Conservation (phyloP, 2,329 filamentous ascomycete genomes). For the Massarina eburnea region DNA sequence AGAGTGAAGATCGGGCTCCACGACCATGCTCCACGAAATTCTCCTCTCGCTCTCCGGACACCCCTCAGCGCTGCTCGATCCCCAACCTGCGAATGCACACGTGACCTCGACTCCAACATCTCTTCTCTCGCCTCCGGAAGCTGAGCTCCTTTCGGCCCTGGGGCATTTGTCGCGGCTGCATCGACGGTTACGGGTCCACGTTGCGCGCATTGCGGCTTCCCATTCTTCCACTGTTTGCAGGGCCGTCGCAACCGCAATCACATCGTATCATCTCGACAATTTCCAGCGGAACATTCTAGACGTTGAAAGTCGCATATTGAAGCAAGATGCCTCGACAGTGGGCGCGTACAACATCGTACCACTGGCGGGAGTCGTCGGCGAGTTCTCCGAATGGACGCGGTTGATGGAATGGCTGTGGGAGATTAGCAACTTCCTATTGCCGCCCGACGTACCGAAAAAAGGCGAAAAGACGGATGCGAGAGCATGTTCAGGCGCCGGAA, state of each 20-base stretch:
- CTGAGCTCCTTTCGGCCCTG: conserved; percentile 75
- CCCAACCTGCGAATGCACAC: conserved; percentile 44
- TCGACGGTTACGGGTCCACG: conserved; percentile 67
- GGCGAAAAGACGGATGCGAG: conserved; percentile 14
- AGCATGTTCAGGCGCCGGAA: conserved; percentile 64
- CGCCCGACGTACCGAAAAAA: conserved; percentile 24
- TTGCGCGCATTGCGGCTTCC: conserved; percentile 65
- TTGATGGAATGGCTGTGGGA: conserved; percentile 85
- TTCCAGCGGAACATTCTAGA: conserved; percentile 85
- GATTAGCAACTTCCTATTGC: conserved; percentile 68
- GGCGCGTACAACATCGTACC: conserved; percentile 94
- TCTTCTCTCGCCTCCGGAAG: conserved; percentile 73
- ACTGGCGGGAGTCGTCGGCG: conserved; percentile 76
- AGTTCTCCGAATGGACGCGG: conserved; percentile 86
- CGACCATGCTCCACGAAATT: conserved; percentile 92
- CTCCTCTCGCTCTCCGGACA: conserved; percentile 94
- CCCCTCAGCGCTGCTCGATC: conserved; percentile 80
- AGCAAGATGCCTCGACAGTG: conserved; percentile 74
- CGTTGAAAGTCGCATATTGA: conserved; percentile 77
- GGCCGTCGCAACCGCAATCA: conserved; percentile 78
- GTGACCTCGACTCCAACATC: conserved; percentile 43
- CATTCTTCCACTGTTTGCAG: conserved; percentile 84
- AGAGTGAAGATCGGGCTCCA: conserved; percentile 14
- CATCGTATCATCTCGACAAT: conserved; percentile 70
- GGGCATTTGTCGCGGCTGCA: conserved; percentile 79